phyloP scores from a whole-genome alignment of 345 rosid genomes.

The Clausena lansium region DNA sequence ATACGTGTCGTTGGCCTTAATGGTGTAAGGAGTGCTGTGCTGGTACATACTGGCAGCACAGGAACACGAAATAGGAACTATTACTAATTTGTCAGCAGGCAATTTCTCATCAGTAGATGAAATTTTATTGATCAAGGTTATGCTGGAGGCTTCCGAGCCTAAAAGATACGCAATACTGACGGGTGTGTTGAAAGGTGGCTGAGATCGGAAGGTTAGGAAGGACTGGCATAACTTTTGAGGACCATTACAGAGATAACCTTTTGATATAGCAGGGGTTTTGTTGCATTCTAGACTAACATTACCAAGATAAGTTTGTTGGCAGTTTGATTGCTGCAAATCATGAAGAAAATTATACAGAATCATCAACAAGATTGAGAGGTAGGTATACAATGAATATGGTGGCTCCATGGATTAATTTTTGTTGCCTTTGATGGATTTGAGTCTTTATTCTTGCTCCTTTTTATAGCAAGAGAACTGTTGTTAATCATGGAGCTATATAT shows the following conservation, averaged over 20 bases:
- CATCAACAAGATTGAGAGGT: neutral
- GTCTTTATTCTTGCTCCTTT: no score
- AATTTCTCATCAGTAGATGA: slow-evolving; percentile 5
- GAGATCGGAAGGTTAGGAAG: slow-evolving; percentile 24
- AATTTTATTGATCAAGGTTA: slow-evolving; percentile 26
- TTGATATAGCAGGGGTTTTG: neutral
- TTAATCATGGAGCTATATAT: no score
- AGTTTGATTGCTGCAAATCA: neutral
- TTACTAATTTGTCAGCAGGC: neutral
- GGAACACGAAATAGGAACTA: slow-evolving; percentile 31
- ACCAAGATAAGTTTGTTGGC: neutral
- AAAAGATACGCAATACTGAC: slow-evolving; percentile 26
- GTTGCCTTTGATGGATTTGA: no score
- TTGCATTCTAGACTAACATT: neutral
- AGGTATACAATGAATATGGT: neutral
- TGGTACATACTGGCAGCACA: slow-evolving; percentile 23
- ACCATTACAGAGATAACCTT: slow-evolving; percentile 30
- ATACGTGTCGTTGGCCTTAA: neutral
- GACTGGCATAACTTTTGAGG: slow-evolving; percentile 27
- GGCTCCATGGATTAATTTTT: neutral
- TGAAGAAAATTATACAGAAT: neutral
- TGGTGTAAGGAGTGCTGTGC: slow-evolving; percentile 7
- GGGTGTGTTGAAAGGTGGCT: slow-evolving; percentile 13
- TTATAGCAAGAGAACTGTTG: no score
- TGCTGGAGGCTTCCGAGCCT: slow-evolving; percentile 20